Evolutionary conservation across 1,284 basidiomycete species (phyloP), one percentile per base, ranked within the genome.

Genomic region (Cystobasidium slooffiae): DNA sequence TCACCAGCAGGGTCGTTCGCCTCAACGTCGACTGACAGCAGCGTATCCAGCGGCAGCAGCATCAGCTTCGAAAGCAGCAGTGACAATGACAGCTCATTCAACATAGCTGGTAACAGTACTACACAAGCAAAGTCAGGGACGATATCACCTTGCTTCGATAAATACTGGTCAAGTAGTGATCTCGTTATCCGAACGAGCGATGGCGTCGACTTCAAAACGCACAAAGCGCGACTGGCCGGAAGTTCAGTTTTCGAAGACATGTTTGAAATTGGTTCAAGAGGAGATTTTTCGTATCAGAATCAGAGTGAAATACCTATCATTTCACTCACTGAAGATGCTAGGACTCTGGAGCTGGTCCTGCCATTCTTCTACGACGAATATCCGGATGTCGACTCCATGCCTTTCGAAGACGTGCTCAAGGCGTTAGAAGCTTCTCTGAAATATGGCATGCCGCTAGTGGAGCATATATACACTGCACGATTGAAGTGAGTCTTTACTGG

Each of bases 321-420:
- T 24, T 24, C 62, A 31, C 63, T 73, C 9, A 37, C 70, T 37
- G 70, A 73, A 53, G 55, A 56, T 59, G 62, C 62, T 44, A 39
- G 39, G 20, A 73, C 62, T 43, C 41, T 73, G 12, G 70, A 73
- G 44, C 47, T 64, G n/a, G 53, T 73, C 51, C 44, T 73, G 6
- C 70, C 70, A 20, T 66, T 73, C 55, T 73, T 73, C 44, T 73
- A 73, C 47, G 63, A 65, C n/a, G 62, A 73, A 51, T 66, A 56
- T 65, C 70, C 70, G 16, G 70, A 73, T 41, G 62, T 73, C 8
- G 70, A 73, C 43, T 4, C 43, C n/a, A 65, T 73, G 70, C 20
- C 52, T 22, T 73, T 73, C 44, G 70, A 73, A 43, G 62, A 65
- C 31, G 63, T 73, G 49, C 51, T 73, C 10, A 41, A 51, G 20